A percentile compares a stretch with the other conserved stretches of the same genome.
Evolutionary conservation across 441 rosid species (phyloP).

Genomic region (Theobroma grandiflorum): DNA sequence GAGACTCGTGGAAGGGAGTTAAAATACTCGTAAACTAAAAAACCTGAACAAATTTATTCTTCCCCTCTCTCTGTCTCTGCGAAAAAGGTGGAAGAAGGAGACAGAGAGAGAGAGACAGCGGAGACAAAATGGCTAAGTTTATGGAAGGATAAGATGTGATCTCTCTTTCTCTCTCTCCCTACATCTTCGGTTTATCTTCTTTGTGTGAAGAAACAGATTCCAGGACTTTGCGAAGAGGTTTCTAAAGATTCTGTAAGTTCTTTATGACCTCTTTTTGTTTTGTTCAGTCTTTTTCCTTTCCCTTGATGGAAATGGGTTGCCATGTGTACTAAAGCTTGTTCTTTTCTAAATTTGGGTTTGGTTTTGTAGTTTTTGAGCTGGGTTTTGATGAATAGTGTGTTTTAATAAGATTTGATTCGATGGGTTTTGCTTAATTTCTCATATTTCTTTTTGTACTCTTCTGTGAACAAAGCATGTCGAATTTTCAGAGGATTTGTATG

Average conservation of each 20-base stretch:
- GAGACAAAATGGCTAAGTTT: slow-evolving; percentile 11
- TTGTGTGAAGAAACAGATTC: slow-evolving; percentile 24
- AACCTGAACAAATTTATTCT: background rate
- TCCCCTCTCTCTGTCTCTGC: slow-evolving; percentile 15
- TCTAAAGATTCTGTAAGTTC: slow-evolving; percentile 35
- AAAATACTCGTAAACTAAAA: background rate
- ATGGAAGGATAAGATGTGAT: slow-evolving; percentile 1
- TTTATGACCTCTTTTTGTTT: background rate
- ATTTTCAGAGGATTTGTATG: background rate
- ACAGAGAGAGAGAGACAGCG: slow-evolving; percentile 20
- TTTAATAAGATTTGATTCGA: background rate
- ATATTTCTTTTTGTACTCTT: background rate
- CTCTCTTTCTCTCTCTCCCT: slow-evolving; percentile 1
- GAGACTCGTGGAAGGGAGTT: background rate
- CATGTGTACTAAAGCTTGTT: background rate
- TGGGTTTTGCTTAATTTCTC: slow-evolving; percentile 19
- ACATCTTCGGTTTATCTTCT: slow-evolving; percentile 10
- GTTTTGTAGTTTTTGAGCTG: background rate
- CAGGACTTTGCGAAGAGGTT: background rate
- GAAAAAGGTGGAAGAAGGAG: background rate
- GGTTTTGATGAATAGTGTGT: background rate
- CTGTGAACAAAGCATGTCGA: background rate
- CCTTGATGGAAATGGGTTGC: background rate
- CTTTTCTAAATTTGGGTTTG: background rate
- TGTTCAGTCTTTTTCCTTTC: background rate